Conservation (phyloP, 495 filamentous ascomycete species). For the Trichoderma asperelloides region DNA sequence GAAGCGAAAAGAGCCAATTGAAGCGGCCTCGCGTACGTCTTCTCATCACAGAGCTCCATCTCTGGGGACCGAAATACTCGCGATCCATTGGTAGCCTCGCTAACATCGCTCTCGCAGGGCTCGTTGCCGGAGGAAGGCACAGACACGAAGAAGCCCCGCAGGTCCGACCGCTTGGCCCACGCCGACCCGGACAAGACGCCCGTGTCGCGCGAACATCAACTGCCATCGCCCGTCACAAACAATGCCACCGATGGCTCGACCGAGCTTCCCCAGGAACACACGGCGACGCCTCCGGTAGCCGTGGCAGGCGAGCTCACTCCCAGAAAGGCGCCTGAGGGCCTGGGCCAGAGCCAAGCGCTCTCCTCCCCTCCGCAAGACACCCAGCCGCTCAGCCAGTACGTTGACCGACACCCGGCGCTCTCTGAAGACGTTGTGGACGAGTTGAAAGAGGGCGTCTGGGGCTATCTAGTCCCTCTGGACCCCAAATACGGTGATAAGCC, state of each 20-base stretch:
- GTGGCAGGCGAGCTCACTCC: constrained; percentile 59
- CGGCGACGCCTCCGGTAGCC: constrained; percentile 55
- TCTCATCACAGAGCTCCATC: constrained; percentile 15
- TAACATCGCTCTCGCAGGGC: constrained; percentile 23
- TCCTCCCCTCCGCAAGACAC: constrained; percentile 50
- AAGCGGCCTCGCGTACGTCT: constrained; percentile 41
- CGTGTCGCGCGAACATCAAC: constrained; percentile 48
- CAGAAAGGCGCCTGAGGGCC: constrained; percentile 30
- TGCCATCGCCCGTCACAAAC: constrained; percentile 78
- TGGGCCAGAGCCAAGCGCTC: constrained; percentile 37
- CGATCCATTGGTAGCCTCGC: constrained; percentile 22
- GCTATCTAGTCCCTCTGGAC: constrained; percentile 80
- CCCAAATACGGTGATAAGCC: constrained; percentile 52
- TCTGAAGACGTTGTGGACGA: constrained; percentile 79
- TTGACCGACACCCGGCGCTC: constrained; percentile 57
- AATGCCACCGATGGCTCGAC: constrained; percentile 46
- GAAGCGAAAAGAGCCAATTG: constrained; percentile 45
- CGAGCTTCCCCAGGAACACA: constrained; percentile 48
- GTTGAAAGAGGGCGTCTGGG: constrained; percentile 88
- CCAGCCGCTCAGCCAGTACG: constrained; percentile 70
- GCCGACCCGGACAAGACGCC: constrained; percentile 45
- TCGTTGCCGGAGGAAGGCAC: constrained; percentile 33
- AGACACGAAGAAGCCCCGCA: constrained; percentile 58
- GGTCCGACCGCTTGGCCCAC: constrained; percentile 49
- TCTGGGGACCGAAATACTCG: constrained; percentile 18